Evolutionary conservation across 371 early-diverging fungal species (phyloP).

Genomic region (Fennellomyces sp.): DNA sequence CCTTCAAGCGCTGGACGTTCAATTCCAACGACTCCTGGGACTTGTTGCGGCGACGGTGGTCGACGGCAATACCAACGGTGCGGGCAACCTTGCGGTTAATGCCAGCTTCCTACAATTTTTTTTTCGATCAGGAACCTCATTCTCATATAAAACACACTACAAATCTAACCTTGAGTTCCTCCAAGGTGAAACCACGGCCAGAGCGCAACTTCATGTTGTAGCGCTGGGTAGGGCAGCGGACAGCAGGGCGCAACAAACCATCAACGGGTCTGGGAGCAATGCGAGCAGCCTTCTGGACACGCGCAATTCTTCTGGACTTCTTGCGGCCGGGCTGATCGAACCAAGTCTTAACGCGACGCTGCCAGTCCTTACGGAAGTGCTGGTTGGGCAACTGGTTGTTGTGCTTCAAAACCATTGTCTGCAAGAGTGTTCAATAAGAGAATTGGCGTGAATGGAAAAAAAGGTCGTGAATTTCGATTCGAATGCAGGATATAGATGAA

Average conservation of each 20-base stretch:
- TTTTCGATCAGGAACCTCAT: not conserved
- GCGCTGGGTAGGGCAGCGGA: conserved; percentile 97
- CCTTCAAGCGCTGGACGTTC: conserved; percentile 98
- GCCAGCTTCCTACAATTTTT: conserved; percentile 80
- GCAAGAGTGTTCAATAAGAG: too few species aligned
- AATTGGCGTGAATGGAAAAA: too few species aligned
- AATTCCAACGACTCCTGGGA: conserved; percentile 94
- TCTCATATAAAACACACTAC: not conserved
- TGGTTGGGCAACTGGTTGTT: conserved; percentile 98
- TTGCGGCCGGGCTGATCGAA: conserved; percentile 99
- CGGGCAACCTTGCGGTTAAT: conserved; percentile 94
- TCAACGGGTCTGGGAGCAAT: conserved; percentile 98
- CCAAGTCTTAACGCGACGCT: conserved; percentile 98
- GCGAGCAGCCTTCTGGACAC: conserved; percentile 95
- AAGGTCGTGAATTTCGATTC: too few species aligned
- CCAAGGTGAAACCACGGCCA: conserved; percentile 99
- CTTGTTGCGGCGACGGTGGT: conserved; percentile 97
- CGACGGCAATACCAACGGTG: conserved; percentile 98
- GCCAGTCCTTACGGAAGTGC: conserved; percentile 99
- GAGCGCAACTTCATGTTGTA: conserved; percentile 99
- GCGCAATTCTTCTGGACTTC: conserved; percentile 86
- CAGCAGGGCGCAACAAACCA: conserved; percentile 97
- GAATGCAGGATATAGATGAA: too few species aligned
- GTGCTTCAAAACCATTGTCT: conserved; percentile 85
- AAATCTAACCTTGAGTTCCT: conserved; percentile 91